These are phyloP conservation scores for Fusarium citri DNA, from an alignment of 2,329 filamentous ascomycete genomes.

Conservation along the genomic window DNA sequence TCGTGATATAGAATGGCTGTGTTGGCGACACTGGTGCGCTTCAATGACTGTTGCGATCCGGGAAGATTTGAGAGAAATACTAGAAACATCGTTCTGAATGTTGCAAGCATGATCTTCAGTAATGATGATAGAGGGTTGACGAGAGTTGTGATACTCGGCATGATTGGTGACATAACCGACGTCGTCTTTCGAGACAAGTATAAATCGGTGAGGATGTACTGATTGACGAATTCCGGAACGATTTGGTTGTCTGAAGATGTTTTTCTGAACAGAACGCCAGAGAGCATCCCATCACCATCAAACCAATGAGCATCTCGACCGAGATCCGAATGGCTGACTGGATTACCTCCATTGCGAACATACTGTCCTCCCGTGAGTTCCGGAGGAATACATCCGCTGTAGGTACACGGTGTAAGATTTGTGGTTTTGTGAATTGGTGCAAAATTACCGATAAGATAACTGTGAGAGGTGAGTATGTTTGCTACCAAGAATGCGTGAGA, in stretches of 20 bases:
- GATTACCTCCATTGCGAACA: slow-evolving; percentile 78
- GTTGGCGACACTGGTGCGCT: slow-evolving; percentile 77
- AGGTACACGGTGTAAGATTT: slow-evolving; percentile 66
- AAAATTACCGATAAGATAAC: slow-evolving; percentile 75
- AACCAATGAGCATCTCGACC: slow-evolving; percentile 78
- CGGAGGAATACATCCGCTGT: slow-evolving; percentile 69
- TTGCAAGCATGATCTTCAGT: slow-evolving; percentile 5
- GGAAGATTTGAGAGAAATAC: slow-evolving; percentile 52
- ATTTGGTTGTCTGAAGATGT: slow-evolving; percentile 53
- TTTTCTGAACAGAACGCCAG: slow-evolving; percentile 69
- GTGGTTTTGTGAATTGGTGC: slow-evolving; percentile 70
- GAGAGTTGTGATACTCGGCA: slow-evolving; percentile 75
- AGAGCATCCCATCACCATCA: slow-evolving; percentile 80
- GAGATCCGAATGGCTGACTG: slow-evolving; percentile 69
- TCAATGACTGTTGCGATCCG: slow-evolving; percentile 63
- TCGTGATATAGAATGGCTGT: slow-evolving; percentile 76
- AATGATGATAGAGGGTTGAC: slow-evolving; percentile 61
- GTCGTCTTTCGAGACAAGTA: slow-evolving; percentile 64
- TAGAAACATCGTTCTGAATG: slow-evolving; percentile 46
- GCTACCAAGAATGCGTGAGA: slow-evolving; percentile 24
- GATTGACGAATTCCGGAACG: slow-evolving; percentile 74
- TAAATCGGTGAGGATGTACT: slow-evolving; percentile 75
- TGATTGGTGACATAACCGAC: slow-evolving; percentile 64
- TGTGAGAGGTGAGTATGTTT: slow-evolving; percentile 44
- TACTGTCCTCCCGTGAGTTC: slow-evolving; percentile 77